Conservation (phyloP, 2,329 filamentous ascomycete species). For the Aquanectria penicillioides region DNA sequence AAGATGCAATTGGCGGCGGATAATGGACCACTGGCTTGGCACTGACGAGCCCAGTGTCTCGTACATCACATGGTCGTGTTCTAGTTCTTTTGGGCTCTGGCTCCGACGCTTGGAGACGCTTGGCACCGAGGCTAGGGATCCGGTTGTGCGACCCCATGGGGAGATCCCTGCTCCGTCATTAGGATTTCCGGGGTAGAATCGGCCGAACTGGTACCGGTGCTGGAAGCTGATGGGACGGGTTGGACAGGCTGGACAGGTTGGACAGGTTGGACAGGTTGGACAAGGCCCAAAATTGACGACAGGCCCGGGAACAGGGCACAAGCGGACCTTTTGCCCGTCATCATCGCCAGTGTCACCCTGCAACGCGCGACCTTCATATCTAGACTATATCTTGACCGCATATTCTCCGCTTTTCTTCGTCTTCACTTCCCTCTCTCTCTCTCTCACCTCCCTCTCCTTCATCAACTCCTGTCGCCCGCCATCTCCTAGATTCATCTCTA, state of each 20-base stretch:
- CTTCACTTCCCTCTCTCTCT: neutral
- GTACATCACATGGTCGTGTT: conserved; percentile 1
- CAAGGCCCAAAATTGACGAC: neutral
- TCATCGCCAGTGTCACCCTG: conserved; percentile 10
- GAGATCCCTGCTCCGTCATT: conserved; percentile 5
- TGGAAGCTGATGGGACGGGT: neutral
- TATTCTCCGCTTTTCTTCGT: neutral
- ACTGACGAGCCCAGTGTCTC: neutral
- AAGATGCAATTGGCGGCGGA: neutral
- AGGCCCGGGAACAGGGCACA: neutral
- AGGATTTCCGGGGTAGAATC: conserved; percentile 1
- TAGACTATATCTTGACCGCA: neutral
- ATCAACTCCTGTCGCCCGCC: neutral
- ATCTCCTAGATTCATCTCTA: neutral
- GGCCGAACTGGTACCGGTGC: conserved; percentile 2
- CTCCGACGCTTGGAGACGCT: neutral
- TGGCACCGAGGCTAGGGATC: conserved; percentile 6
- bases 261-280: neutral
- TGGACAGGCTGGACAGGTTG: too few species aligned
- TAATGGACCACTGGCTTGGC: neutral
- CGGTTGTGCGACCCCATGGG: conserved; percentile 22
- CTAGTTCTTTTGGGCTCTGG: conserved; percentile 5
- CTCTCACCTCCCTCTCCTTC: neutral
- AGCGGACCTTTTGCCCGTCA: neutral
- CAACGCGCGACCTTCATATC: conserved; percentile 30